Percentiles rank a stretch among this genome's conserved stretches.
Conservation (phyloP, 2,329 filamentous ascomycete species). For the Ophidiomyces ophidiicola region DNA sequence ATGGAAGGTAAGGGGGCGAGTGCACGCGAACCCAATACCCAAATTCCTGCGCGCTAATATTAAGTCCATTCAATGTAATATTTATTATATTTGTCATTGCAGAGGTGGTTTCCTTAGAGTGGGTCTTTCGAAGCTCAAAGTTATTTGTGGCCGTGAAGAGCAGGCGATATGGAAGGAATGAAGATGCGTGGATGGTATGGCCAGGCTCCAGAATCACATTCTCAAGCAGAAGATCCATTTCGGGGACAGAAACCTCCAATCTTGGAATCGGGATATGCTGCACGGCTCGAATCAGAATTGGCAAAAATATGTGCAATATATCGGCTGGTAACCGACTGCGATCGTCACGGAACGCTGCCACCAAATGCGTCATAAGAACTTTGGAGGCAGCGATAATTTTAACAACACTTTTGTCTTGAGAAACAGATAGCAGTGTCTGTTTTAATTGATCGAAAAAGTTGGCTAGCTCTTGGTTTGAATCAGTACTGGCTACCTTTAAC, state of each 20-base stretch:
- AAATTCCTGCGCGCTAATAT: slow-evolving; percentile 70
- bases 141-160: slow-evolving; percentile 76
- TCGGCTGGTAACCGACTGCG: slow-evolving; percentile 66
- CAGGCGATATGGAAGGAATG: slow-evolving; percentile 76
- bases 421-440: slow-evolving; percentile 53
- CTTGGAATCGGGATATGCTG: slow-evolving; percentile 85
- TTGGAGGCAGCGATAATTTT: slow-evolving; percentile 54
- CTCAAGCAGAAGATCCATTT: slow-evolving; percentile 74
- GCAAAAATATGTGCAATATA: slow-evolving; percentile 66
- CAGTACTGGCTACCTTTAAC: slow-evolving; percentile 46
- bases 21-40: slow-evolving; percentile 82
- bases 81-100: slow-evolving; percentile 60
- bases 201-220: slow-evolving; percentile 86
- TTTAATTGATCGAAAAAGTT: slow-evolving; percentile 57
- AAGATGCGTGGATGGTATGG: slow-evolving; percentile 67
- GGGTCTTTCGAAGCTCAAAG: slow-evolving; percentile 69
- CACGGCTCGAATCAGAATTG: slow-evolving; percentile 60
- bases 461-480: slow-evolving; percentile 59
- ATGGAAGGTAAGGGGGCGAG: slow-evolving; percentile 52
- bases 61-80: slow-evolving; percentile 69
- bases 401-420: slow-evolving; percentile 59
- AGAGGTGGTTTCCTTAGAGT: slow-evolving; percentile 52
- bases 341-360: slow-evolving; percentile 49
- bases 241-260: slow-evolving; percentile 72
- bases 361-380: slow-evolving; percentile 59